phyloP scores from a whole-genome alignment of 2,329 filamentous ascomycete species.

The Claviceps cyperi region DNA sequence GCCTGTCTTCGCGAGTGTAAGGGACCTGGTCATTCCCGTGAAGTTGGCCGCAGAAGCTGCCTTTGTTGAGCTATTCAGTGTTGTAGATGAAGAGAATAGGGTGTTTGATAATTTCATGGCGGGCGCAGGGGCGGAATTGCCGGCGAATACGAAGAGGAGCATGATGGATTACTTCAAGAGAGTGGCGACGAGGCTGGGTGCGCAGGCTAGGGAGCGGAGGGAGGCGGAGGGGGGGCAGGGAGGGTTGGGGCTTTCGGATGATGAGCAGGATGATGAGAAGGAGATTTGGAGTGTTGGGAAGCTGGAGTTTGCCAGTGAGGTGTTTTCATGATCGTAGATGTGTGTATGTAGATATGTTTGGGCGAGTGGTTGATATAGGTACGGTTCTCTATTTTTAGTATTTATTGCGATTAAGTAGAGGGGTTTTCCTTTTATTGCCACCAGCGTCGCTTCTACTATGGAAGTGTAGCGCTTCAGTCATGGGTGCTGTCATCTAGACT shows the following conservation, averaged over 20 bases:
- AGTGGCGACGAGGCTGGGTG: constrained; percentile 70
- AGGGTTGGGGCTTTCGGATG: constrained; percentile 71
- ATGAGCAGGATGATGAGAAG: constrained; percentile 86
- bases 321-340: constrained; percentile 24
- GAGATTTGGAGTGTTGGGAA: constrained; percentile 94
- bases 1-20: constrained; percentile 76
- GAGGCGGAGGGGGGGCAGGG: constrained; percentile 86
- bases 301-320: constrained; percentile 60
- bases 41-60: constrained; percentile 91
- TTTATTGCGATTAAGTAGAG: neutral
- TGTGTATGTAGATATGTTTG: neutral
- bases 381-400: neutral
- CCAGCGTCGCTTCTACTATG: no score
- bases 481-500: no score
- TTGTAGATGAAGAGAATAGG: constrained; percentile 71
- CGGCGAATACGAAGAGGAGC: constrained; percentile 63
- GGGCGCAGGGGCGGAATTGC: constrained; percentile 49
- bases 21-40: constrained; percentile 84
- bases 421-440: neutral
- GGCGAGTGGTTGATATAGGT: neutral
- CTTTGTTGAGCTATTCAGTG: constrained; percentile 79
- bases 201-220: constrained; percentile 73
- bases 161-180: constrained; percentile 98
- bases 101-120: constrained; percentile 87
- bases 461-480: no score